Percentiles rank a stretch among this genome's conserved stretches.
Evolutionary conservation across 2,329 filamentous ascomycete genomes (phyloP).

Genomic region (Aureobasidium musti): DNA sequence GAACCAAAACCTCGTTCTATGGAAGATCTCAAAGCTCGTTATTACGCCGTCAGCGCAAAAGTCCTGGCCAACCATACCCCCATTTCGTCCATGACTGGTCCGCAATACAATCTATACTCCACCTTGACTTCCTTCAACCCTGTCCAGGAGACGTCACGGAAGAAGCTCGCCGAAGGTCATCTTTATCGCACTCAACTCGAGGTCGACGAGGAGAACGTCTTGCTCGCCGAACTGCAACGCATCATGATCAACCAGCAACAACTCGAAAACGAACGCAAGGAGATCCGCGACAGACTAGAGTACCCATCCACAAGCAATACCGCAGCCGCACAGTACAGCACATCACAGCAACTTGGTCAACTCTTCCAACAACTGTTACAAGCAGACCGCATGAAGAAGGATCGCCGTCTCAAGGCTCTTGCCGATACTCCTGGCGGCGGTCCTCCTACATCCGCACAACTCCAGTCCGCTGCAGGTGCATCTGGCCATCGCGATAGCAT

Average conservation of each 20-base stretch:
- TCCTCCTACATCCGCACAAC: constrained; percentile 34
- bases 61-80: constrained; percentile 81
- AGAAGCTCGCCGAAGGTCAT: constrained; percentile 78
- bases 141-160: constrained; percentile 73
- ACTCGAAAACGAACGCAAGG: constrained; percentile 83
- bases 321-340: constrained; percentile 67
- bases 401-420: constrained; percentile 53
- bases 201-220: constrained; percentile 84
- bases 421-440: constrained; percentile 31
- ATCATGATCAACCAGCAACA: constrained; percentile 84
- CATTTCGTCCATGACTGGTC: constrained; percentile 80
- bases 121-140: constrained; percentile 86
- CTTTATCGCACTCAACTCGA: constrained; percentile 82
- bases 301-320: constrained; percentile 72
- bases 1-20: constrained; percentile 62
- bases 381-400: constrained; percentile 86
- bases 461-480: constrained; percentile 32
- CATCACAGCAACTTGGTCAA: constrained; percentile 74
- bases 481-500: constrained; percentile 50
- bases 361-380: constrained; percentile 80
- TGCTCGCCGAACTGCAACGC: constrained; percentile 86
- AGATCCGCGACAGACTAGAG: constrained; percentile 84
- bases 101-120: constrained; percentile 81
- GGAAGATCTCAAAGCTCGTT: constrained; percentile 89
- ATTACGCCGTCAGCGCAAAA: constrained; percentile 81